phyloP scores from a whole-genome alignment of 768 basidiomycete species.

The Rubroboletus pulcherrimus region DNA sequence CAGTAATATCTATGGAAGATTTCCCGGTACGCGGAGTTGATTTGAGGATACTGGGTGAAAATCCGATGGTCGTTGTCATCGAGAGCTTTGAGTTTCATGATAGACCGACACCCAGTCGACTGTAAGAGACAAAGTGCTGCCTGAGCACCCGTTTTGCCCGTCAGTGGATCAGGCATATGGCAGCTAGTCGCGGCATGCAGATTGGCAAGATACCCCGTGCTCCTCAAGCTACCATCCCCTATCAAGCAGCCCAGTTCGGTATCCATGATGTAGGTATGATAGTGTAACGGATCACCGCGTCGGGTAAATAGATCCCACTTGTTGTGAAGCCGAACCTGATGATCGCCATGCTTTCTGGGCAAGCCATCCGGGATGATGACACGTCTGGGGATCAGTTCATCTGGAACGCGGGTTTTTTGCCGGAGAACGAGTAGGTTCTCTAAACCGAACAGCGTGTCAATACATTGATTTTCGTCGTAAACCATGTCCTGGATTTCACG shows the following conservation, averaged over 20 bases:
- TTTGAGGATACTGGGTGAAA: not conserved
- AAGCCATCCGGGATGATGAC: not conserved
- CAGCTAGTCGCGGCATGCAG: constrained; percentile 42
- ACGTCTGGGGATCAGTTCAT: not conserved
- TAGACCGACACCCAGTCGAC: constrained; percentile 29
- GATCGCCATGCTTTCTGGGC: too few relatives aligned
- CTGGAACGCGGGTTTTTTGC: not conserved
- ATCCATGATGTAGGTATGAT: not conserved
- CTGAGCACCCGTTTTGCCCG: constrained; percentile 38
- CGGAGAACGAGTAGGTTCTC: constrained; percentile 28
- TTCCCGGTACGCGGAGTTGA: not conserved
- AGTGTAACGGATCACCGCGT: too few relatives aligned
- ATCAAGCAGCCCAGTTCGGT: constrained; percentile 12
- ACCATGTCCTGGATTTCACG: constrained; percentile 36
- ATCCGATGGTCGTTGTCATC: too few relatives aligned
- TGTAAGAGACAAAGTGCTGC: constrained; percentile 35
- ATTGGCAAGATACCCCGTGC: constrained; percentile 32
- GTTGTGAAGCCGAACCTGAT: too few relatives aligned
- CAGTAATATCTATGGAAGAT: not conserved
- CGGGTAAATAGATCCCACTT: too few relatives aligned
- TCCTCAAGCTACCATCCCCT: constrained; percentile 18
- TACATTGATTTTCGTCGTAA: constrained; percentile 36
- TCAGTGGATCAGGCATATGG: constrained; percentile 40
- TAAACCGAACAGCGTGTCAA: constrained; percentile 42
- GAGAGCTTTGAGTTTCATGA: constrained; percentile 32